Conservation (phyloP, 768 basidiomycete species). For the Phaffia australis region DNA sequence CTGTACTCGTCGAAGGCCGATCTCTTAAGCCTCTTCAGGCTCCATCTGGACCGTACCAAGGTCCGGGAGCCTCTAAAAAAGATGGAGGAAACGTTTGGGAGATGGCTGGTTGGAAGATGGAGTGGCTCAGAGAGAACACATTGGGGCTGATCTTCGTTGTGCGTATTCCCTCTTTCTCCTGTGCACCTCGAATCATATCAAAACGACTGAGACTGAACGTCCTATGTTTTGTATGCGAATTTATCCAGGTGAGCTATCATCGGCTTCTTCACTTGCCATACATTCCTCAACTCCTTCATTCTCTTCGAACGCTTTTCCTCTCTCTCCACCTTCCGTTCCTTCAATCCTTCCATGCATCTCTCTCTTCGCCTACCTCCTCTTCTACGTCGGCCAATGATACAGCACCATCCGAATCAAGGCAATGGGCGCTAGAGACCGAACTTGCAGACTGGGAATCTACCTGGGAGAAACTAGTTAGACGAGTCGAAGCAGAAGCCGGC, state of each 20-base stretch:
- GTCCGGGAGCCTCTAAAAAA: too few relatives aligned
- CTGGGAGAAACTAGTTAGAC: too few relatives aligned
- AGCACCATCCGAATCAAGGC: too few relatives aligned
- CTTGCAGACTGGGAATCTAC: too few relatives aligned
- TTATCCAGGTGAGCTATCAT: slow-evolving; percentile 22
- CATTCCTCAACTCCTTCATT: slow-evolving; percentile 16
- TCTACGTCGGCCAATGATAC: background rate
- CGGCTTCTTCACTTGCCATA: slow-evolving; percentile 22
- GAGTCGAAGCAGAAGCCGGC: too few relatives aligned
- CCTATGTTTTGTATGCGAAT: background rate
- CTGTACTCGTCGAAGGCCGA: too few relatives aligned
- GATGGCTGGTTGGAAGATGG: slow-evolving; percentile 26
- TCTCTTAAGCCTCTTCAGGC: too few relatives aligned
- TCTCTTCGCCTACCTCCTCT: background rate
- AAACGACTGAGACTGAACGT: background rate
- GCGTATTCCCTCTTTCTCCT: too few relatives aligned
- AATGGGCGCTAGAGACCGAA: too few relatives aligned
- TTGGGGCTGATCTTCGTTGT: too few relatives aligned
- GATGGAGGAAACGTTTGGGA: slow-evolving; percentile 3
- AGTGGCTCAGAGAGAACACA: slow-evolving; percentile 8
- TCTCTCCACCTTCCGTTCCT: slow-evolving; percentile 20
- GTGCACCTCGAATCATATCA: too few relatives aligned
- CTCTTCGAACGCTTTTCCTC: slow-evolving; percentile 9
- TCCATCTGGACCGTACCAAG: too few relatives aligned
- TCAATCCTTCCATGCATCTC: slow-evolving; percentile 4